These are phyloP conservation scores for Tothia fuscella DNA, from an alignment of 2,329 filamentous ascomycete genomes.

Conservation along the genomic window DNA sequence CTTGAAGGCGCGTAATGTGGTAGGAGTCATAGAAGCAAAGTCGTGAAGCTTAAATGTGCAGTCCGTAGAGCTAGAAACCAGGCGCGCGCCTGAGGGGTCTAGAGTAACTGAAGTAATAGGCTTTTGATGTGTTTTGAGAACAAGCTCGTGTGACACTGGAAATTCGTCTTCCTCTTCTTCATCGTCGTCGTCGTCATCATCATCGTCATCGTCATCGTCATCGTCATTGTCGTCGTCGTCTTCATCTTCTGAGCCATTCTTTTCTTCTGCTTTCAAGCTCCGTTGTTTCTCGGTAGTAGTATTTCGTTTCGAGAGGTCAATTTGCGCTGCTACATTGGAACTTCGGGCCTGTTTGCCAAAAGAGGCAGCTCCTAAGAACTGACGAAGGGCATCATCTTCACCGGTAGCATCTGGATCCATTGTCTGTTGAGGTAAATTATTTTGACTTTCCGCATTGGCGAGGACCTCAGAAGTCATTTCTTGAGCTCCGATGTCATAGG, in stretches of 20 bases:
- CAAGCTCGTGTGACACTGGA: constrained; percentile 83
- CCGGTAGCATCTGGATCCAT: constrained; percentile 7
- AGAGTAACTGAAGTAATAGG: constrained; percentile 74
- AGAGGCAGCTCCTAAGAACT: constrained; percentile 7
- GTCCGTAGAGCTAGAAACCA: constrained; percentile 86
- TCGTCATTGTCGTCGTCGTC: constrained; percentile 21
- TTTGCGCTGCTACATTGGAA: constrained; percentile 11
- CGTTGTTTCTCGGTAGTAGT: constrained; percentile 4
- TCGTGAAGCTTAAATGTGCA: constrained; percentile 89
- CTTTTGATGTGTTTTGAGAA: constrained; percentile 84
- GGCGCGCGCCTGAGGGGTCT: constrained; percentile 70
- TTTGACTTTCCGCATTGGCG: no score
- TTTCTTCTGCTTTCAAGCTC: constrained; percentile 1
- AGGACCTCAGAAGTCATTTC: no score
- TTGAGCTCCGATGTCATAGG: no score
- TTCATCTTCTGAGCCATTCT: constrained; percentile 14
- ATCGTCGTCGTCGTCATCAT: constrained; percentile 47
- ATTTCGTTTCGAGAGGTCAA: constrained; percentile 9
- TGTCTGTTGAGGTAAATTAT: no score
- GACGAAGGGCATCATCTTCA: constrained; percentile 10
- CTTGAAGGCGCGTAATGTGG: constrained; percentile 86
- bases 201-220: constrained; percentile 33
- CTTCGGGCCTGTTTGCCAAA: constrained; percentile 11
- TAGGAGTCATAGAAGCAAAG: constrained; percentile 89
- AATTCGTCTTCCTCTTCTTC: constrained; percentile 74